These are phyloP conservation scores for Nepenthes gracilis DNA, from an alignment of 148 eudicot species.

Conservation along the genomic window DNA sequence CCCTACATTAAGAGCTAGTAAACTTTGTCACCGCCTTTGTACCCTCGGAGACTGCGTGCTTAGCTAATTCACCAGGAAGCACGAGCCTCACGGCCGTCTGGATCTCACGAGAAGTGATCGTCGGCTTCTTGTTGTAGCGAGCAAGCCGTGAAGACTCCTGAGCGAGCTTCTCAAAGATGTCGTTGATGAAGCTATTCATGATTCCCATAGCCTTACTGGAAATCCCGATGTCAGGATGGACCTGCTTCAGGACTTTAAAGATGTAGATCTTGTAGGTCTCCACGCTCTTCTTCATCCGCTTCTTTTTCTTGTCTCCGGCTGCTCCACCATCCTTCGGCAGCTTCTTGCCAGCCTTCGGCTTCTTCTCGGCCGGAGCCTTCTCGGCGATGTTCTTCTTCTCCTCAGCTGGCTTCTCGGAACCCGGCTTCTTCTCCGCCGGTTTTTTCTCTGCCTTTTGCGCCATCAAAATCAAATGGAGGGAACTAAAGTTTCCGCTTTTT, in stretches of 20 bases:
- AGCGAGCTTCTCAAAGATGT: slow-evolving; percentile 1
- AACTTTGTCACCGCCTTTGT: slow-evolving; percentile 1
- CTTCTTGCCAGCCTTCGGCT: slow-evolving; percentile 2
- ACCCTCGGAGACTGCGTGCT: not conserved
- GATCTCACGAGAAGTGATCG: not conserved
- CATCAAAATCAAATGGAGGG: not conserved
- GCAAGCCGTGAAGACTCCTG: not conserved
- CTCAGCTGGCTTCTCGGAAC: not conserved
- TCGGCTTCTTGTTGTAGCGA: not conserved
- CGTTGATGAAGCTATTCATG: too few relatives aligned
- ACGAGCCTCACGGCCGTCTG: not conserved
- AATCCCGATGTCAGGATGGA: too few relatives aligned
- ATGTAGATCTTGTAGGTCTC: slow-evolving; percentile 4
- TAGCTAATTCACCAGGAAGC: not conserved
- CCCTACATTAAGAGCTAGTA: not conserved
- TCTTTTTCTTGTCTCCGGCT: not conserved
- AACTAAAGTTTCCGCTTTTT: too few relatives aligned
- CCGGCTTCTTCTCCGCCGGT: slow-evolving; percentile 1
- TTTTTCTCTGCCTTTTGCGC: not conserved
- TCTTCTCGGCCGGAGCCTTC: not conserved
- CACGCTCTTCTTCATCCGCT: not conserved
- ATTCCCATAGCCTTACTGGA: too few relatives aligned
- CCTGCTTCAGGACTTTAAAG: slow-evolving; percentile 1
- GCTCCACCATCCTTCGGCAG: not conserved
- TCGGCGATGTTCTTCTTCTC: not conserved